Evolutionary conservation across 345 rosid genomes (phyloP).

Genomic region (Citrus mangshanensis): DNA sequence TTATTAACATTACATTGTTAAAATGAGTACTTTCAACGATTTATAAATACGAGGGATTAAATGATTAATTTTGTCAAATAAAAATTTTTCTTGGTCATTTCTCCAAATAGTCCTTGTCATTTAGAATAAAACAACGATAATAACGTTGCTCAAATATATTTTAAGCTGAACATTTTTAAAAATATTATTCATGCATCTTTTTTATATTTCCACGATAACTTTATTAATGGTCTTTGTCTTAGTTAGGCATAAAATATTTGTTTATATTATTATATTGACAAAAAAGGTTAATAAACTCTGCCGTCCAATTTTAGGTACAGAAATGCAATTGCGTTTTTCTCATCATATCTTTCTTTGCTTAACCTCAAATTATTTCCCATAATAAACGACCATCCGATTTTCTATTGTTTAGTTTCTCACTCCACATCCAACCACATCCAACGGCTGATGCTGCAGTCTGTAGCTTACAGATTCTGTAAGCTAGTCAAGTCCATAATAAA

Average conservation of each 20-base stretch:
- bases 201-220: too few relatives aligned
- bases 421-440: too few relatives aligned
- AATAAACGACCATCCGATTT: too few relatives aligned
- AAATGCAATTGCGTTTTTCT: neutral
- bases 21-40: too few relatives aligned
- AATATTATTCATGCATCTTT: too few relatives aligned
- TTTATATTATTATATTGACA: neutral
- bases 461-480: too few relatives aligned
- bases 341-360: neutral
- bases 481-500: neutral
- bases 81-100: neutral
- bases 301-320: neutral
- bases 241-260: neutral
- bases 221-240: neutral
- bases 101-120: neutral
- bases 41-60: too few relatives aligned
- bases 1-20: too few relatives aligned
- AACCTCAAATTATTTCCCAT: neutral
- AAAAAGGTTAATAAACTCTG: neutral
- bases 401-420: too few relatives aligned
- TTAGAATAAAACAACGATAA: neutral
- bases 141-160: neutral
- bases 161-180: neutral
- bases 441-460: too few relatives aligned
- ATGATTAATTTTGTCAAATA: too few relatives aligned